Percentiles rank a stretch among this genome's conserved stretches.
Conservation (phyloP, 2,329 filamentous ascomycete species). For the Neurospora sp. region DNA sequence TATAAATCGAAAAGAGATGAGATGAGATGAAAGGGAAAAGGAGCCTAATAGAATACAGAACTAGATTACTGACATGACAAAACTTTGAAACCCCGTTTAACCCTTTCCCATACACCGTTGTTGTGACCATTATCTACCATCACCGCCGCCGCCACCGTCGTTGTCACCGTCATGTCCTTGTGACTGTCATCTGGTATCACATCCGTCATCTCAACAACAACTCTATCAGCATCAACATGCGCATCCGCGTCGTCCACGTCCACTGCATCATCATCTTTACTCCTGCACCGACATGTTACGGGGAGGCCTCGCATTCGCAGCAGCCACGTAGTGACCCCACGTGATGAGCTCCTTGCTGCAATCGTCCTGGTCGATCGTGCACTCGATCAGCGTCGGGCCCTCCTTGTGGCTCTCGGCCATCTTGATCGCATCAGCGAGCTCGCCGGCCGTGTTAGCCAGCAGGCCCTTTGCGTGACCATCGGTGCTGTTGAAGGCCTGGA, state of each 20-base stretch:
- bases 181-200: neutral
- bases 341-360: constrained; percentile 20
- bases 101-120: neutral
- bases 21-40: neutral
- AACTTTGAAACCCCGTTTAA: neutral
- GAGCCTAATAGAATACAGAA: neutral
- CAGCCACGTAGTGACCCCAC: constrained; percentile 20
- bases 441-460: constrained; percentile 16
- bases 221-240: neutral
- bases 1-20: neutral
- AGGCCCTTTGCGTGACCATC: constrained; percentile 17
- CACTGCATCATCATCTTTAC: neutral
- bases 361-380: constrained; percentile 20
- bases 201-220: neutral
- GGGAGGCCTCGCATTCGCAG: constrained; percentile 19
- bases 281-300: neutral
- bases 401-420: constrained; percentile 12
- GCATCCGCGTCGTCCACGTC: neutral
- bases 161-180: neutral
- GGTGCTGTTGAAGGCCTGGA: constrained; percentile 17
- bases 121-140: neutral
- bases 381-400: constrained; percentile 19
- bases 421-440: constrained; percentile 15
- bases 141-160: neutral
- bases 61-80: neutral